phyloP scores from a whole-genome alignment of 1,284 basidiomycete genomes.

The Microbotryum scabiosae region DNA sequence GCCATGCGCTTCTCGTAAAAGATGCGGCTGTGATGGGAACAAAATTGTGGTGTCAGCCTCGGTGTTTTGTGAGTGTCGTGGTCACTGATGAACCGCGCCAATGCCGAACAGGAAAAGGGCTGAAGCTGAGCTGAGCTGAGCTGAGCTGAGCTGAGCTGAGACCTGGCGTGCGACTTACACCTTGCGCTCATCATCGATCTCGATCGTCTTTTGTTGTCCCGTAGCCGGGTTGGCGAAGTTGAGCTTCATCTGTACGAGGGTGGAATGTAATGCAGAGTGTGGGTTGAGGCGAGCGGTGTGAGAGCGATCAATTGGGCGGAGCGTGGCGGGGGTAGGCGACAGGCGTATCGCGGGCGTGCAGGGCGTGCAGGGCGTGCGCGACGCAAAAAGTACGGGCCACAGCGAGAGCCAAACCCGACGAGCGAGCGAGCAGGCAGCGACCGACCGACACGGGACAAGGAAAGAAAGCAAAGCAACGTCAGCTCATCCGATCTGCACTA shows the following conservation, averaged over 20 bases:
- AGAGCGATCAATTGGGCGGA: not conserved
- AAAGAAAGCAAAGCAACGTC: too few relatives aligned
- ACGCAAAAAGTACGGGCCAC: too few relatives aligned
- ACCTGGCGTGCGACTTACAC: conserved; percentile 51
- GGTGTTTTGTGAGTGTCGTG: too few relatives aligned
- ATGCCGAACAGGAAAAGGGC: too few relatives aligned
- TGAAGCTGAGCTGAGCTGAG: too few relatives aligned
- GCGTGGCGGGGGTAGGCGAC: not conserved
- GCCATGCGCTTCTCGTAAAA: conserved; percentile 57
- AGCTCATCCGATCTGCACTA: not conserved
- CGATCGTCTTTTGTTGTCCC: conserved; percentile 92
- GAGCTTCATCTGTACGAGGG: conserved; percentile 65
- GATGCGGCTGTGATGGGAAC: conserved; percentile 23
- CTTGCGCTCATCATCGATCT: conserved; percentile 85
- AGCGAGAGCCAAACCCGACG: too few relatives aligned
- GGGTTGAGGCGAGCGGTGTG: not conserved
- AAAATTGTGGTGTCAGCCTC: not conserved
- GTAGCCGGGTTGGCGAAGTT: conserved; percentile 90
- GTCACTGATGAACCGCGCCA: too few relatives aligned
- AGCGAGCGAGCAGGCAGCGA: too few relatives aligned
- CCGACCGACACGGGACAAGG: too few relatives aligned
- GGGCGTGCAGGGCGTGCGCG: too few relatives aligned
- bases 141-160: not conserved
- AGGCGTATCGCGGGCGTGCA: too few relatives aligned
- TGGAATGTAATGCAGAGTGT: not conserved